Evolutionary conservation across 306 rosid genomes (phyloP), one percentile per base, ranked within the genome.

Genomic region (Gynostemma pentaphyllum): DNA sequence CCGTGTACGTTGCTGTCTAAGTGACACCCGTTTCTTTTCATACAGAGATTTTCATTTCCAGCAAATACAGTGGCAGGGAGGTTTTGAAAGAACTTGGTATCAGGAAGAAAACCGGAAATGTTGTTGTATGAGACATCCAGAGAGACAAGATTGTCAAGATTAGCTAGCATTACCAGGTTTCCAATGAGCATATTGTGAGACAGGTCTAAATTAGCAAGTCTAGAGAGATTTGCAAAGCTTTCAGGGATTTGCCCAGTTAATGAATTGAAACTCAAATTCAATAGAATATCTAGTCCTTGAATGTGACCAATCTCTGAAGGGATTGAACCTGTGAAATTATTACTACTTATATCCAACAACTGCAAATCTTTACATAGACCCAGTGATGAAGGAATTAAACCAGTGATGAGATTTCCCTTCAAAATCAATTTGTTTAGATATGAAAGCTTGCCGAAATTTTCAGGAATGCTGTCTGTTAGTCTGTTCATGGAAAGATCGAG

Each of bases 191-290:
- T 77, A 78, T 91, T 91, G 79, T 87, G 87, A 52, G 97, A 87
- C 71, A 91, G 78, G 64, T 91, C 97, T 76, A 91, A 74, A 75
- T 67, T 87, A 70, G 95, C 87, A 19, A 91, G 87, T 69, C 80
- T 91, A 30, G 97, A 87, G 73, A 91, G 89, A 75, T 80, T 91
- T 30, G 89, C 75, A 74, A 91, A 87, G 74, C 86, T 87, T 49
- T 77, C 76, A 41, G 97, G 97, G 66, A 91, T 83, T 14, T 80
- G 70, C 34, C 92, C 95, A 42, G 79, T 79, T 60, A 91, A 83
- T 66, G 75, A 80, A 71, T 91, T 91, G 87, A 86, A 82, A 59
- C 98, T 88, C 75, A 91, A 69, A 77, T 91, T 91, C 80, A 91
- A 70, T 68, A 88, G 88, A 69, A 88, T 91, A 62, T 88, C 96